Evolutionary conservation across 805 yeast genomes (phyloP).

Genomic region (Ascoidea asiatica): DNA sequence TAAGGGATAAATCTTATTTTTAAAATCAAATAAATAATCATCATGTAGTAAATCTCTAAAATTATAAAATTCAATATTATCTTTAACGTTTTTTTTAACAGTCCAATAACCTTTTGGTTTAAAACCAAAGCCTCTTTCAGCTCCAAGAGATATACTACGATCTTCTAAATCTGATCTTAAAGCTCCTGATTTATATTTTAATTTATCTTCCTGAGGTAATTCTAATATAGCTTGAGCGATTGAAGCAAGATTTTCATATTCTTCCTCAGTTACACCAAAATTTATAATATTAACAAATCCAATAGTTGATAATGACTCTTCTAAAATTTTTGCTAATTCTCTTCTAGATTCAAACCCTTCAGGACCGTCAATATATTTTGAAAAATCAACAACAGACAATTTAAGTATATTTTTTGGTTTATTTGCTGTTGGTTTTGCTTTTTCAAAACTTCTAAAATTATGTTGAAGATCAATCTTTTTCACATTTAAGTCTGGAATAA

Average conservation of each 20-base stretch:
- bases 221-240: slow-evolving; percentile 28
- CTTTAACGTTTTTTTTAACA: slow-evolving; percentile 27
- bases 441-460: slow-evolving; percentile 20
- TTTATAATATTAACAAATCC: slow-evolving; percentile 31
- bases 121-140: slow-evolving; percentile 32
- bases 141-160: slow-evolving; percentile 21
- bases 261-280: slow-evolving; percentile 24
- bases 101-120: slow-evolving; percentile 37
- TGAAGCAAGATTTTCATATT: slow-evolving; percentile 22
- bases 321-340: slow-evolving; percentile 23
- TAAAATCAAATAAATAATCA: slow-evolving; percentile 14
- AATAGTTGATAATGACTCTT: slow-evolving; percentile 24
- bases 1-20: slow-evolving; percentile 24
- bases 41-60: slow-evolving; percentile 25
- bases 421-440: slow-evolving; percentile 15
- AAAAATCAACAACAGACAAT: slow-evolving; percentile 20
- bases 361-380: slow-evolving; percentile 22
- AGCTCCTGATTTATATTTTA: slow-evolving; percentile 26
- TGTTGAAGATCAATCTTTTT: slow-evolving; percentile 9
- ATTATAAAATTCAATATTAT: slow-evolving; percentile 31
- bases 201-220: slow-evolving; percentile 25
- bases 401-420: slow-evolving; percentile 15
- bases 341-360: slow-evolving; percentile 19
- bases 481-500: neutral
- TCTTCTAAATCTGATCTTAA: slow-evolving; percentile 18